These are phyloP conservation scores for Vigna trinervia DNA, from an alignment of 306 rosid genomes.

Conservation along the genomic window DNA sequence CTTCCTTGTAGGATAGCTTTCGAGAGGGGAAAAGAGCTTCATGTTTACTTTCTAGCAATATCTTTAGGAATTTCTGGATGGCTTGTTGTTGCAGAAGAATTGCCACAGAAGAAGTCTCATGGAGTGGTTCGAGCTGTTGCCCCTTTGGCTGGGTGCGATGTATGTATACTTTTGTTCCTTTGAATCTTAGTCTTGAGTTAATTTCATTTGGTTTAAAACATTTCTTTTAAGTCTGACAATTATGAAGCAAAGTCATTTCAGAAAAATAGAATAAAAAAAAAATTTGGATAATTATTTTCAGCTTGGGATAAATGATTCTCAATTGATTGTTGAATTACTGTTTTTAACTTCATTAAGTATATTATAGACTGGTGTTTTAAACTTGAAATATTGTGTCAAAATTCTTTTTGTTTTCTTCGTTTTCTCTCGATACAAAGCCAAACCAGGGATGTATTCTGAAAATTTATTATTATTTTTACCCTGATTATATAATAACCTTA, in stretches of 20 bases:
- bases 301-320: constrained; percentile 28
- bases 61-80: constrained; percentile 82
- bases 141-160: constrained; percentile 89
- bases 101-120: constrained; percentile 65
- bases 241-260: constrained; percentile 26
- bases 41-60: constrained; percentile 70
- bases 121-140: constrained; percentile 83
- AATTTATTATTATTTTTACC: constrained; percentile 20
- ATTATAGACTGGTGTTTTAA: background rate
- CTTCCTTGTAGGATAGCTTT: constrained; percentile 93
- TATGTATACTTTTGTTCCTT: constrained; percentile 50
- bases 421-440: background rate
- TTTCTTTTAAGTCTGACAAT: background rate
- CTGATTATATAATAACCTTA: constrained; percentile 19
- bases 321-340: constrained; percentile 3
- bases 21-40: constrained; percentile 88
- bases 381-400: constrained; percentile 21
- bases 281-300: constrained; percentile 1
- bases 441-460: background rate
- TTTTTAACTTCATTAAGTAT: constrained; percentile 1
- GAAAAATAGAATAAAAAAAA: background rate
- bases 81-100: constrained; percentile 82
- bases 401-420: background rate
- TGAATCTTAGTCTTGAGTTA: constrained; percentile 20
- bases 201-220: constrained; percentile 6